phyloP scores from a whole-genome alignment of 1,284 basidiomycete species.

The Moesziomyces aphidis region DNA sequence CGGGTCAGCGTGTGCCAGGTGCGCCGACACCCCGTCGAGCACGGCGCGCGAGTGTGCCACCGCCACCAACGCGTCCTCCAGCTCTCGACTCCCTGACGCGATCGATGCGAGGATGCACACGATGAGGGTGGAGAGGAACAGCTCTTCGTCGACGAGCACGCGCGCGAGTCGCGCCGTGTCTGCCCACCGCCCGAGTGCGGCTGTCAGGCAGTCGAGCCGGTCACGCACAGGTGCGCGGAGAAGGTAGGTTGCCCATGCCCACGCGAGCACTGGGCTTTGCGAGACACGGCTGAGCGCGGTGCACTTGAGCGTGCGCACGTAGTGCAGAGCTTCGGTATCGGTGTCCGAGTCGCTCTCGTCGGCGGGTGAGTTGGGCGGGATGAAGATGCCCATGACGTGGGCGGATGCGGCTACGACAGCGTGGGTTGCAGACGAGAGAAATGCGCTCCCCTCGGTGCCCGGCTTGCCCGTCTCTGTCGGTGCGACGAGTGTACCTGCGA shows the following conservation, averaged over 20 bases:
- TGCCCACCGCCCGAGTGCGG: conserved; percentile 17
- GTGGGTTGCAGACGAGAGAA: conserved; percentile 9
- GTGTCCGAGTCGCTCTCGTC: neutral
- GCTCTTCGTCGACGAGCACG: conserved; percentile 7
- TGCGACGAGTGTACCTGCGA: conserved; percentile 6
- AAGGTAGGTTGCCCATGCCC: conserved; percentile 16
- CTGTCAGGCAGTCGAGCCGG: conserved; percentile 7
- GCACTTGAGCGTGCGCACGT: neutral
- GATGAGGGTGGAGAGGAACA: conserved; percentile 79
- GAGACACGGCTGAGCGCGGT: conserved; percentile 4
- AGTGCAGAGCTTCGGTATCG: neutral
- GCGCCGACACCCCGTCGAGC: conserved; percentile 78
- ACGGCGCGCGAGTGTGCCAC: conserved; percentile 74
- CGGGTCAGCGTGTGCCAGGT: conserved; percentile 74
- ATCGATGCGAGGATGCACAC: conserved; percentile 73
- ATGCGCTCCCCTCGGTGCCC: conserved; percentile 18
- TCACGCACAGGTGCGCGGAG: neutral
- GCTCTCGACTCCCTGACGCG: conserved; percentile 21
- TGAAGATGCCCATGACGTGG: neutral
- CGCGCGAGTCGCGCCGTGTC: conserved; percentile 9
- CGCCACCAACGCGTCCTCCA: conserved; percentile 49
- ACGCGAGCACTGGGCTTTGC: conserved; percentile 24
- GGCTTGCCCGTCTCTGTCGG: conserved; percentile 9
- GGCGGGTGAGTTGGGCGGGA: neutral
- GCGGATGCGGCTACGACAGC: conserved; percentile 12